Conservation (phyloP, 805 yeast species). For the Spathaspora hagerdaliae region DNA sequence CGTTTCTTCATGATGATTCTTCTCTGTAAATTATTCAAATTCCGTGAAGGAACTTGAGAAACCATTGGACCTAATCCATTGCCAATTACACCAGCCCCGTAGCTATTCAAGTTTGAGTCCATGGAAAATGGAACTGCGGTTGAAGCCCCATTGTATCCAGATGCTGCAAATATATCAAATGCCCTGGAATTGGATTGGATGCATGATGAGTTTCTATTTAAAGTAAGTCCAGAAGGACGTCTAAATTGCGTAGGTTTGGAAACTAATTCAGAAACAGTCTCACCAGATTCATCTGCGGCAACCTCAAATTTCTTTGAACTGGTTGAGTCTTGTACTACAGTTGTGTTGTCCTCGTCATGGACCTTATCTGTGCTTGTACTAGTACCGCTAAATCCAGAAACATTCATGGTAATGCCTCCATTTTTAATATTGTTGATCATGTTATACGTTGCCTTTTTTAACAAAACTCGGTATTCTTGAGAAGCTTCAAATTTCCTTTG, state of each 20-base stretch:
- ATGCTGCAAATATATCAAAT: constrained; percentile 38
- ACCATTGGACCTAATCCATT: constrained; percentile 62
- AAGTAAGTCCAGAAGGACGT: constrained; percentile 19
- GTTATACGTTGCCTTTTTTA: constrained; percentile 31
- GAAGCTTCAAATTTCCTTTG: constrained; percentile 38
- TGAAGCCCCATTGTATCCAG: constrained; percentile 43
- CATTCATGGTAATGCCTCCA: constrained; percentile 12
- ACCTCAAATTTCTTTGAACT: constrained; percentile 3
- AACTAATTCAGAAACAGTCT: not conserved
- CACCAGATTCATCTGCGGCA: constrained; percentile 7
- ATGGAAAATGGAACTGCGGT: constrained; percentile 37
- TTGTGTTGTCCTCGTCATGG: constrained; percentile 6
- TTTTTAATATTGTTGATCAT: constrained; percentile 25
- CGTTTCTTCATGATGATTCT: constrained; percentile 40
- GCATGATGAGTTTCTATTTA: constrained; percentile 37
- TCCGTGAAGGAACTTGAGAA: constrained; percentile 53
- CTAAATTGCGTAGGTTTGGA: constrained; percentile 14
- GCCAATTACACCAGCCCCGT: constrained; percentile 1
- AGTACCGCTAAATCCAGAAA: constrained; percentile 16
- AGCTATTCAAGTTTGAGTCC: constrained; percentile 36
- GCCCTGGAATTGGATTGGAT: constrained; percentile 37
- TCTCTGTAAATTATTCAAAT: constrained; percentile 45
- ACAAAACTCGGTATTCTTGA: constrained; percentile 36
- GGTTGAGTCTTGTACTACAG: constrained; percentile 12
- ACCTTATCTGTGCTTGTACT: constrained; percentile 25